Base-by-base conservation (phyloP, 78 protist genomes). In the Fonticula alba region DNA sequence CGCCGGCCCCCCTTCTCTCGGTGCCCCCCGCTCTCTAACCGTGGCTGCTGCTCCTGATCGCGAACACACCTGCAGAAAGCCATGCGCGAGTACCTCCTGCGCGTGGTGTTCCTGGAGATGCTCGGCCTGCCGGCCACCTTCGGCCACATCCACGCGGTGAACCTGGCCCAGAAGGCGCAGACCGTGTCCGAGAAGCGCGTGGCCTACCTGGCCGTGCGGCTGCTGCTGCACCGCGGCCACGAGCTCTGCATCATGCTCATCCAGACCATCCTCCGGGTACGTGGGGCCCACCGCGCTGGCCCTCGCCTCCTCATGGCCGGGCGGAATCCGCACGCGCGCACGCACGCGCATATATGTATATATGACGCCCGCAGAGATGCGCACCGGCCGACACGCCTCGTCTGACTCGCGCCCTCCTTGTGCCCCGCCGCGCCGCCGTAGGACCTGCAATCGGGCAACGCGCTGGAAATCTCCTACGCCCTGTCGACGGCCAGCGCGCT, bases 141-240 rank as follows among this genome's bases (percentile, higher is more conserved):
- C 31, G 81, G 80, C 19, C 68, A 86, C 75, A 83, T 86, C 41
- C 77, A 76, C 51, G 83, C 86, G 27, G 79, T 83, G 31, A 86
- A 86, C 43, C 29, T 86, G 57, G n/a, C 81, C 35, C 74, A 85
- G 27, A 19, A 59, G 43, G 22, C 56, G 26, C 46, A 38, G 43
- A 7, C n/a, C 38, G 15, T 82, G 15, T 13, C 35, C 3, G 59
- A 73, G 20, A 83, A 83, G 73, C 72, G 82, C 20, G 58, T 50
- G 13, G 75, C 84, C 31, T 83, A 83, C 59, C 71, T 83, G 11
- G 74, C 88, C 1, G 49, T 35, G 17, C 9, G 69, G 15, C 72
- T 76, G 37, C 36, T 67, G 53, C 61, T 86, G 31, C 70, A 75
- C 43, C 38, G 61, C 1, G 68, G 59, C 19, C 78, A 78, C 62